These are phyloP conservation scores for Annulohypoxylon nitens DNA, from an alignment of 495 filamentous ascomycete species.

Conservation along the genomic window DNA sequence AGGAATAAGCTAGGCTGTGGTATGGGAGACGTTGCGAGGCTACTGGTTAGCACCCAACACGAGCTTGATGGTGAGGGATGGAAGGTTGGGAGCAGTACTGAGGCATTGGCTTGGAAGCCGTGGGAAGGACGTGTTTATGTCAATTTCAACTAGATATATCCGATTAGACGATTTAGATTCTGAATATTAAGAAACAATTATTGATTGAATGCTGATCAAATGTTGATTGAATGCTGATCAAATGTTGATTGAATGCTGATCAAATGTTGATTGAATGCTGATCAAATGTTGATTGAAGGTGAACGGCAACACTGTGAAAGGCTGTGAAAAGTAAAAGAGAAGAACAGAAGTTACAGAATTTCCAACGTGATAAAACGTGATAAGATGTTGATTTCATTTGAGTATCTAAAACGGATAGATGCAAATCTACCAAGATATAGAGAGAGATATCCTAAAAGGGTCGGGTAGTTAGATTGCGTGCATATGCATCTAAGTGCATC, in stretches of 20 bases:
- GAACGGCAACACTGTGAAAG: too few species aligned
- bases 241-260: not conserved
- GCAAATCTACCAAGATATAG: not conserved
- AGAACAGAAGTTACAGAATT: too few species aligned
- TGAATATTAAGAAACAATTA: not conserved
- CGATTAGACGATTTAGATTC: not conserved
- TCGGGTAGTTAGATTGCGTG: not conserved
- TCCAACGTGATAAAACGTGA: too few species aligned
- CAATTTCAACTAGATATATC: conserved; percentile 28
- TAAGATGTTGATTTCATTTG: too few species aligned
- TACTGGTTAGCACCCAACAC: conserved; percentile 29
- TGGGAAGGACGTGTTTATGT: conserved; percentile 46
- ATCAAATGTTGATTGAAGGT: too few species aligned
- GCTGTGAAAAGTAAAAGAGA: too few species aligned
- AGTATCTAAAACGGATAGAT: not conserved
- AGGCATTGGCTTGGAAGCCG: conserved; percentile 5
- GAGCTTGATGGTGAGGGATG: not conserved
- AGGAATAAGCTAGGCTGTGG: conserved; percentile 27
- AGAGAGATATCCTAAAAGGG: not conserved
- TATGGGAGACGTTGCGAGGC: conserved; percentile 1
- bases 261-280: not conserved
- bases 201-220: not conserved
- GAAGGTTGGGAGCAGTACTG: conserved; percentile 2
- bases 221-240: too few species aligned
- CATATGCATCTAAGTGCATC: conserved; percentile 15